Base-by-base conservation (phyloP, 2,329 filamentous ascomycete genomes). In the Arthroderma uncinatum region DNA sequence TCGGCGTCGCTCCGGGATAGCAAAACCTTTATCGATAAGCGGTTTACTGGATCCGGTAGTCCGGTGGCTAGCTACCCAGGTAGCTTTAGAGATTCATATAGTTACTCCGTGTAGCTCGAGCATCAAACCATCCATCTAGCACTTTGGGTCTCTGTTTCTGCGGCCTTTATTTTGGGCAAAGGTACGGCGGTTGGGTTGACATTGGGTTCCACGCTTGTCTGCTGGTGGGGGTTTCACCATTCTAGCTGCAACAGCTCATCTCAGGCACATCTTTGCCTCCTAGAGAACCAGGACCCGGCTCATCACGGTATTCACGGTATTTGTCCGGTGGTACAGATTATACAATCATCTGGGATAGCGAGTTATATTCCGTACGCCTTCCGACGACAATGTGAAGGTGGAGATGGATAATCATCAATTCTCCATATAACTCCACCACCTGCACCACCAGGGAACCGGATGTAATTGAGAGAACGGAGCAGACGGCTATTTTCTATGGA, bases 401-500 rank as follows among this genome's bases (percentile, higher is more conserved):
- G 44, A 50, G 44, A 50, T 50, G 44, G 25, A 50, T 33, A 25
- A 10, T 50, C 44, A 30, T 30, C 7, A 33, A 19, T 30, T 34
- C 44, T 50, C 44, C 44, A 50, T 50, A 50, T 16, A 14, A 50
- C 44, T 50, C 44, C 44, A 50, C 34, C 34, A 12, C 44, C 25
- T 19, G 39, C 39, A 42, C 14, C n/a, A 16, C 19, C 39, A 42
- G 39, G n/a, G 16, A 33, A 9, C 44, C 25, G 28, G 44, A n/a
- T 50, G 44, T 50, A 44, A 14, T 44, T 9, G 19, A 44, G 40
- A 44, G 40, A 25, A 44, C 44, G 44, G 42, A 48, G 19, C 23
- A 25, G 42, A 50, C 44, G 44, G 44, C 44, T 30, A 50, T 50
- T 50, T 33, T 30, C n/a, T 50, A 50, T 33, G 44, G 44, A 50